Base-by-base conservation (phyloP, 2,329 filamentous ascomycete species). In the Polychaeton citri region DNA sequence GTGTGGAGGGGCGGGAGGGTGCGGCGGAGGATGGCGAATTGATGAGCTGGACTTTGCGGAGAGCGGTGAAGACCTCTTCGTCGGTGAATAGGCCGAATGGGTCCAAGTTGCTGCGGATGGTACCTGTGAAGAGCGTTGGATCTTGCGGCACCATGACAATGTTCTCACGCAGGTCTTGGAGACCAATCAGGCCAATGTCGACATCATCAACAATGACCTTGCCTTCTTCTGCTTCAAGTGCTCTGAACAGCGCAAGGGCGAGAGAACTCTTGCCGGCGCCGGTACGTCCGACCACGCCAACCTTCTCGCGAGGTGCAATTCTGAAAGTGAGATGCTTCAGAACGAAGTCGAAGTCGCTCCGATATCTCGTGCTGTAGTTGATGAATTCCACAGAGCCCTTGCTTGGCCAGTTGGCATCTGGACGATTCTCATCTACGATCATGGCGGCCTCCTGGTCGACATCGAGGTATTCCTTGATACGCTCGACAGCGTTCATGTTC, bases 61-160 rank as follows among this genome's bases (percentile, higher is more conserved):
- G 72, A 0, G 84, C 83, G 3, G 75, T 77, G 57, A 92, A 95
- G 32, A 98, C 82, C 47, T 95, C 75, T 43, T 90, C 84, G 50
- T 98, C 86, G 0, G 80, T 86, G 60, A 93, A 94, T 24, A 82
- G 64, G 12, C 76, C 71, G 59, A 98, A 98, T 0, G 90, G 90
- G 57, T 98, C 90, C 16, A 98, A 71, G 54, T 98, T 98, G 56
- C 69, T 86, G 43, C 88, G 76, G 43, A 96, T 81, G 0, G 87
- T 95, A 45, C 88, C 88, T 10, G 79, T 87, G 61, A 96, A 96
- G 1, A 96, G 69, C 0, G 88, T 96, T 37, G 84, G 90, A 54
- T 98, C 90, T 64, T 98, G 90, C 19, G 90, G 90, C 38, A 98
- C 90, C 60, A 98, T 96, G 1, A 92, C 95, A 50, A 98, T 92